A percentile compares a stretch with the other conserved stretches of the same genome.
Conservation (phyloP, 495 filamentous ascomycete genomes). For the Staphylotrichum longicolle region DNA sequence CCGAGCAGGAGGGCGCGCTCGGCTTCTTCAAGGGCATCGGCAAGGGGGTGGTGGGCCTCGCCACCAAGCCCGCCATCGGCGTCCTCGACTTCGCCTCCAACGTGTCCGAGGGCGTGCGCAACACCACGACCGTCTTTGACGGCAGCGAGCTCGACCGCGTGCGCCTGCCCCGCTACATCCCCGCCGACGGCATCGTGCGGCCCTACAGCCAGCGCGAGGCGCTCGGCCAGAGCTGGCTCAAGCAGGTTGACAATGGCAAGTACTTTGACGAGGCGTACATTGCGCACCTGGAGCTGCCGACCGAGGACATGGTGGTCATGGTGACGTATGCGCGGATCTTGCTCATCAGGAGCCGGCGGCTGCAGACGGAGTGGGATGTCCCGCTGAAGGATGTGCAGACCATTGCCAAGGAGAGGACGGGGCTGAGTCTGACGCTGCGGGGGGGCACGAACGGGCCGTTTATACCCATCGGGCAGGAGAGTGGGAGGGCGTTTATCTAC, state of each 20-base stretch:
- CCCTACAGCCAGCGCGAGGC: constrained; percentile 96
- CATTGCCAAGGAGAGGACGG: constrained; percentile 93
- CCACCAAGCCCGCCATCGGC: constrained; percentile 94
- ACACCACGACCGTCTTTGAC: constrained; percentile 98
- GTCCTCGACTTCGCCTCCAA: constrained; percentile 96
- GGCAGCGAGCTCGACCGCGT: constrained; percentile 91
- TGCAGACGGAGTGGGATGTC: constrained; percentile 92
- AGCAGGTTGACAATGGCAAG: constrained; percentile 93
- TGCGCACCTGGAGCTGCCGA: constrained; percentile 86
- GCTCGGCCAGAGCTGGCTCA: constrained; percentile 96
- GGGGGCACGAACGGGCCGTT: constrained; percentile 93
- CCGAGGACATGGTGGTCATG: constrained; percentile 91
- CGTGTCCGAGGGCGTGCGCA: constrained; percentile 92
- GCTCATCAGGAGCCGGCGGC: constrained; percentile 78
- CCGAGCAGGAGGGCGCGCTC: constrained; percentile 87
- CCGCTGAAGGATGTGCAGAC: constrained; percentile 94
- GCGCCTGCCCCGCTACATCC: constrained; percentile 85
- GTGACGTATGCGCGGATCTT: constrained; percentile 90
- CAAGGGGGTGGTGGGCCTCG: constrained; percentile 87
- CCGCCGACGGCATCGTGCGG: constrained; percentile 86
- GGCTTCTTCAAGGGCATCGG: constrained; percentile 98
- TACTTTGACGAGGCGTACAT: constrained; percentile 98
- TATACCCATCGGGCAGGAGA: constrained; percentile 88
- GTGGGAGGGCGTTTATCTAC: constrained; percentile 81
- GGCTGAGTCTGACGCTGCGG: constrained; percentile 81